Evolutionary conservation across 306 rosid genomes (phyloP).

Genomic region (Arachis hypogaea): DNA sequence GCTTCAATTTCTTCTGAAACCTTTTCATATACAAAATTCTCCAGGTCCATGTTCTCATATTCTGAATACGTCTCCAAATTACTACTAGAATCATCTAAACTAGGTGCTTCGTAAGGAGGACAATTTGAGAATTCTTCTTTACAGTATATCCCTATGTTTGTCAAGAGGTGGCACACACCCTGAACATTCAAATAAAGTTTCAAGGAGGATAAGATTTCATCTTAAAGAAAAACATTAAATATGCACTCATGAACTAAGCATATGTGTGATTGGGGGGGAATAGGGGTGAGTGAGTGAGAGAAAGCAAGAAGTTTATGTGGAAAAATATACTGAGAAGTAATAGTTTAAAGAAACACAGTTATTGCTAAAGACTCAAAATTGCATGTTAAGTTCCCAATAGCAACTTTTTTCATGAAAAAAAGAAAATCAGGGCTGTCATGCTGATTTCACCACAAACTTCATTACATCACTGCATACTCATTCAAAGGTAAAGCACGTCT

Average conservation of each 20-base stretch:
- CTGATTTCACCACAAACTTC: neutral
- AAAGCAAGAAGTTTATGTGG: neutral
- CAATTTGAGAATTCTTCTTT: conserved; percentile 73
- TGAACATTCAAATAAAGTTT: conserved; percentile 51
- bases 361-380: conserved; percentile 11
- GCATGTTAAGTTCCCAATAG: conserved; percentile 4
- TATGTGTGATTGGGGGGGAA: neutral
- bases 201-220: conserved; percentile 17
- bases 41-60: conserved; percentile 93
- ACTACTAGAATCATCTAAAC: conserved; percentile 71
- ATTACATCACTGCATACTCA: conserved; percentile 24
- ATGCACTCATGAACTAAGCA: conserved; percentile 15
- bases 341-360: neutral
- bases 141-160: conserved; percentile 71
- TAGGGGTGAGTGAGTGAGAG: neutral
- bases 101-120: conserved; percentile 63
- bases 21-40: conserved; percentile 81
- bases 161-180: conserved; percentile 87
- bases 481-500: neutral
- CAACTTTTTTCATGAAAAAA: conserved; percentile 1
- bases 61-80: conserved; percentile 73
- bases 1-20: conserved; percentile 90
- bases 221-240: conserved; percentile 23
- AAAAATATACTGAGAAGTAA: neutral
- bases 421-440: neutral